A percentile compares a stretch with the other conserved stretches of the same genome.
Evolutionary conservation across 306 rosid genomes (phyloP).

Genomic region (Vicia faba): DNA sequence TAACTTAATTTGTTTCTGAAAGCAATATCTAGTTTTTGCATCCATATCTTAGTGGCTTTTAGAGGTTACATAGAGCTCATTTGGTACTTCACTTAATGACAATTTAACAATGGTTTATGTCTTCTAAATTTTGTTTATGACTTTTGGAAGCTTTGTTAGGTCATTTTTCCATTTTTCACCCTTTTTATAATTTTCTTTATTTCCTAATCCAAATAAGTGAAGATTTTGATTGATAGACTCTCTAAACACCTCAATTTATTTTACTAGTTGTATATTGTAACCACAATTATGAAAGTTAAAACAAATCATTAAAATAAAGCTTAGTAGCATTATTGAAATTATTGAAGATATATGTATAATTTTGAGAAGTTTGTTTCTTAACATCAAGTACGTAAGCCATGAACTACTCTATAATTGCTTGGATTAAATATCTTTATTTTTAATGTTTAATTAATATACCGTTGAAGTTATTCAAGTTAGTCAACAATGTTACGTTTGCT

Average conservation of each 20-base stretch:
- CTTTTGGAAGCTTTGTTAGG: constrained; percentile 47
- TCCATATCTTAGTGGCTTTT: constrained; percentile 40
- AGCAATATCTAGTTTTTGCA: constrained; percentile 30
- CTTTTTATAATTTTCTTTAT: neutral
- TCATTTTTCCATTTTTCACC: neutral
- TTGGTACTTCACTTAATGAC: neutral
- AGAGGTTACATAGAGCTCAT: constrained; percentile 42
- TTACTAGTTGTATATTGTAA: neutral
- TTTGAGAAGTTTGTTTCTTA: neutral
- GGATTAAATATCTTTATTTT: neutral
- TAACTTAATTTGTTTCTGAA: constrained; percentile 3
- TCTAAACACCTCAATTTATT: neutral
- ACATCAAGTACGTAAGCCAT: constrained; percentile 6
- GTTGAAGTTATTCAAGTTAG: neutral
- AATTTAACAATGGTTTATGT: neutral
- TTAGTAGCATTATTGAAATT: neutral
- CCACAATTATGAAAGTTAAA: neutral
- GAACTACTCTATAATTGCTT: neutral
- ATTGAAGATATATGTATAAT: neutral
- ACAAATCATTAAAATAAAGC: neutral
- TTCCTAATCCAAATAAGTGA: constrained; percentile 27
- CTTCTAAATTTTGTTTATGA: constrained; percentile 34
- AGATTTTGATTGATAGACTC: constrained; percentile 35
- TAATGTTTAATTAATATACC: neutral
- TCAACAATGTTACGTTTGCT: too few relatives aligned